Conservation (phyloP, 164 flowering plant species). For the Vitis rotundifolia region DNA sequence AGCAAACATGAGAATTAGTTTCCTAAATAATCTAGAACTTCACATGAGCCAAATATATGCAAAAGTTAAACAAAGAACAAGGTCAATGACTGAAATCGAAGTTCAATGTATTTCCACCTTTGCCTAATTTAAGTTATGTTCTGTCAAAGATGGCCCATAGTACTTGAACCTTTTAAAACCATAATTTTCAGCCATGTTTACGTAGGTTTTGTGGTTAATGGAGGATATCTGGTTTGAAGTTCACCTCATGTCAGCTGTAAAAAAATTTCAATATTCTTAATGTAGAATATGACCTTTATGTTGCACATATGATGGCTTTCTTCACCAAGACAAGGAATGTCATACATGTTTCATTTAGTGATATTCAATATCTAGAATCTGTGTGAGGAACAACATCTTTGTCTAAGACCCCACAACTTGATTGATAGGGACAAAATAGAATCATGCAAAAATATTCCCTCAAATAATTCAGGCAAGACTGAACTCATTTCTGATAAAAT, state of each 20-base stretch:
- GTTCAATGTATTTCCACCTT: background rate
- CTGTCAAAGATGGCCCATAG: background rate
- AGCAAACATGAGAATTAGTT: background rate
- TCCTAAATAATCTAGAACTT: background rate
- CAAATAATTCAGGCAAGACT: conserved; percentile 20
- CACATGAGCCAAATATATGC: background rate
- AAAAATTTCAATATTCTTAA: conserved; percentile 5
- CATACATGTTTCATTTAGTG: conserved; percentile 9
- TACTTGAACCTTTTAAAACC: background rate
- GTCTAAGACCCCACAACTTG: conserved; percentile 20
- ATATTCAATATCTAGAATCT: conserved; percentile 9
- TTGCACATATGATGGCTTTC: conserved; percentile 13
- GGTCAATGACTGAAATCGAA: background rate
- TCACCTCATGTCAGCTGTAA: background rate
- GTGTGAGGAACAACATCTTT: conserved; percentile 18
- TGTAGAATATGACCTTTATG: background rate
- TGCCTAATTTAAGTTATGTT: background rate
- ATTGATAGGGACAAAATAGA: conserved; percentile 23
- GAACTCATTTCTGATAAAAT: conserved; percentile 4
- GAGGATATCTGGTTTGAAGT: background rate
- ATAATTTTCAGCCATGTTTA: background rate
- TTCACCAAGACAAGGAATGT: conserved; percentile 11
- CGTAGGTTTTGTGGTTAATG: background rate
- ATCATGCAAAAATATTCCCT: conserved; percentile 27
- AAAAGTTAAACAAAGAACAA: background rate